These are phyloP conservation scores for Cicer chorassanicum DNA, from an alignment of 306 rosid genomes.

Conservation along the genomic window DNA sequence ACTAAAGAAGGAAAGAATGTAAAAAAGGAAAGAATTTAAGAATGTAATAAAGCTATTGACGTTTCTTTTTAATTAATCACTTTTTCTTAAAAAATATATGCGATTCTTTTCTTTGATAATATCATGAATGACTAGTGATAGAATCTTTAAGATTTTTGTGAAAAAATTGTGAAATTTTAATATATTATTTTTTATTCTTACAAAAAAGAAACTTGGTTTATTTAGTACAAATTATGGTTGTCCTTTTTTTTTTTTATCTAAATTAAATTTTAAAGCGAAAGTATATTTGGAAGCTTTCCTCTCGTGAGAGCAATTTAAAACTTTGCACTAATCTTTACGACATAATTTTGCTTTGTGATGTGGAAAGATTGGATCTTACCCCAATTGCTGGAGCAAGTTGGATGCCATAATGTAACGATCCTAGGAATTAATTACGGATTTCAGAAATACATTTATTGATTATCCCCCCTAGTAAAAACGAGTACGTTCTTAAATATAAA, in stretches of 20 bases:
- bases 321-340: background rate
- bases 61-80: constrained; percentile 11
- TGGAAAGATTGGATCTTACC: constrained; percentile 20
- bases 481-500: too few species aligned
- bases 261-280: constrained; percentile 6
- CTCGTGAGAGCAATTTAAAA: background rate
- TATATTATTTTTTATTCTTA: background rate
- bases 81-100: background rate
- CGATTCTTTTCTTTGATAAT: constrained; percentile 1
- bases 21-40: constrained; percentile 31
- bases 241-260: background rate
- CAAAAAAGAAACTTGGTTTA: too few species aligned
- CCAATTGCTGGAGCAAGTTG: constrained; percentile 30
- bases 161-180: background rate
- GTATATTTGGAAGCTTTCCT: constrained; percentile 5
- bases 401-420: constrained; percentile 22
- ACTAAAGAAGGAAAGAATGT: constrained; percentile 18
- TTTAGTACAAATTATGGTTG: background rate
- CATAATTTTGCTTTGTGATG: constrained; percentile 8
- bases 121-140: constrained; percentile 3
- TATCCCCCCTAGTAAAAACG: background rate
- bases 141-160: constrained; percentile 10
- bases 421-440: constrained; percentile 12
- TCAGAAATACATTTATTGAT: constrained; percentile 1
- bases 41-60: constrained; percentile 19